These are phyloP conservation scores for Diaporthe ilicicola DNA, from an alignment of 2,329 filamentous ascomycete species.

Conservation along the genomic window DNA sequence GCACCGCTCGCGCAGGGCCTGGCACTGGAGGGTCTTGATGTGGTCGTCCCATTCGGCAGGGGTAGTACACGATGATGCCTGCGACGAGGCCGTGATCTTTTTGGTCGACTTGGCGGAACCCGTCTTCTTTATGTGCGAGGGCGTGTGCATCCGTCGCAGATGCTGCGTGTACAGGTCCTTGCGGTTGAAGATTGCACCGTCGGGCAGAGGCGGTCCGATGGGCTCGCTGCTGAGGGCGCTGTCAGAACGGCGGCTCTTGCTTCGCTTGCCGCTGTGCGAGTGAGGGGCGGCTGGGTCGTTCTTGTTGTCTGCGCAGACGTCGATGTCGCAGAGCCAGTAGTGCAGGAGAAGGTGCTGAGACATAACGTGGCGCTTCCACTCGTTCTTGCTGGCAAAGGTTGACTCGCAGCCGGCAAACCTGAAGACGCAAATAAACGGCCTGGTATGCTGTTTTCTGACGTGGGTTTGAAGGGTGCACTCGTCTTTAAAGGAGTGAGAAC, in stretches of 20 bases:
- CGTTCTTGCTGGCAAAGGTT: conserved; percentile 84
- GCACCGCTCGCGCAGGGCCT: conserved; percentile 70
- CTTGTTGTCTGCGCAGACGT: conserved; percentile 55
- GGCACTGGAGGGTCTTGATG: conserved; percentile 63
- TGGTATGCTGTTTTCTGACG: conserved; percentile 61
- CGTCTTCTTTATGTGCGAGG: conserved; percentile 50
- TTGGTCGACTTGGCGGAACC: conserved; percentile 19
- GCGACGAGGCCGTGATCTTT: not conserved
- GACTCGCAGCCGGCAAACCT: conserved; percentile 77
- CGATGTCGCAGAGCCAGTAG: conserved; percentile 80
- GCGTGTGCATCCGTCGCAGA: conserved; percentile 83
- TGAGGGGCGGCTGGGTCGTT: conserved; percentile 40
- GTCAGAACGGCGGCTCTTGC: conserved; percentile 19
- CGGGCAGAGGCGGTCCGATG: conserved; percentile 48
- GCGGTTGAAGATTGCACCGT: conserved; percentile 80
- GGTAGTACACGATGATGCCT: not conserved
- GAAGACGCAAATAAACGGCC: conserved; percentile 81
- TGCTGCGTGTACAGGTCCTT: conserved; percentile 94
- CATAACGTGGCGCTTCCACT: conserved; percentile 91
- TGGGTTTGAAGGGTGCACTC: conserved; percentile 56
- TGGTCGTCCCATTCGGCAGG: conserved; percentile 57
- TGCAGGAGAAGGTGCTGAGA: conserved; percentile 80
- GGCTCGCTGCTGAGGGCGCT: conserved; percentile 27
- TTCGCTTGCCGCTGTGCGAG: conserved; percentile 34
- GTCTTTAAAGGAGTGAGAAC: conserved; percentile 55